Conservation (phyloP, 805 yeast species). For the Isabelozyma pseudorhagii region DNA sequence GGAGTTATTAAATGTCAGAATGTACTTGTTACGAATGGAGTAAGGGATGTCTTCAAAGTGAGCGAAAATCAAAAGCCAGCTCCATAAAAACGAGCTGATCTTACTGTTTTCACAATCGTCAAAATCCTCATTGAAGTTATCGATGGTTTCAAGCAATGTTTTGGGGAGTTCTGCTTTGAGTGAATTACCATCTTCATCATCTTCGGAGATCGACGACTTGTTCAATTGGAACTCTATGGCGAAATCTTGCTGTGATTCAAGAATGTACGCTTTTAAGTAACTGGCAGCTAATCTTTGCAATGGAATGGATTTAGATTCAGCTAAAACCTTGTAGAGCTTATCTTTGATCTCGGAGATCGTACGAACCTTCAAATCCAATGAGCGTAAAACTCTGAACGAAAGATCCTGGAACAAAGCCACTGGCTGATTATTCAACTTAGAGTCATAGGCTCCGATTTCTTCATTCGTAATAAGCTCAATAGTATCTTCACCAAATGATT, state of each 20-base stretch:
- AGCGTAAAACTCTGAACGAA: conserved; percentile 25
- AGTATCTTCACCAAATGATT: conserved; percentile 29
- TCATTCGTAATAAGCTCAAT: conserved; percentile 40
- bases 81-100: conserved; percentile 51
- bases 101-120: conserved; percentile 9
- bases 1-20: conserved; percentile 48
- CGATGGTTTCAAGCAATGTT: conserved; percentile 32
- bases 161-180: conserved; percentile 36
- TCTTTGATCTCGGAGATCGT: conserved; percentile 27
- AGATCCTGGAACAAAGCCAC: conserved; percentile 32
- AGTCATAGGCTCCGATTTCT: conserved; percentile 11
- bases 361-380: conserved; percentile 17
- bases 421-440: conserved; percentile 27
- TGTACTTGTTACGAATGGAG: conserved; percentile 58
- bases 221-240: conserved; percentile 61
- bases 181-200: conserved; percentile 14
- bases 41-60: conserved; percentile 66
- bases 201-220: conserved; percentile 33
- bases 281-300: conserved; percentile 44
- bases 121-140: conserved; percentile 24
- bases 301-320: conserved; percentile 10
- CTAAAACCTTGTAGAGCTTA: conserved; percentile 31
- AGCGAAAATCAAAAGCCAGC: conserved; percentile 62
- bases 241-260: conserved; percentile 50
- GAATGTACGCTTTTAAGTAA: conserved; percentile 39